phyloP scores from a whole-genome alignment of 2,329 filamentous ascomycete species.

The Apiospora aurea region DNA sequence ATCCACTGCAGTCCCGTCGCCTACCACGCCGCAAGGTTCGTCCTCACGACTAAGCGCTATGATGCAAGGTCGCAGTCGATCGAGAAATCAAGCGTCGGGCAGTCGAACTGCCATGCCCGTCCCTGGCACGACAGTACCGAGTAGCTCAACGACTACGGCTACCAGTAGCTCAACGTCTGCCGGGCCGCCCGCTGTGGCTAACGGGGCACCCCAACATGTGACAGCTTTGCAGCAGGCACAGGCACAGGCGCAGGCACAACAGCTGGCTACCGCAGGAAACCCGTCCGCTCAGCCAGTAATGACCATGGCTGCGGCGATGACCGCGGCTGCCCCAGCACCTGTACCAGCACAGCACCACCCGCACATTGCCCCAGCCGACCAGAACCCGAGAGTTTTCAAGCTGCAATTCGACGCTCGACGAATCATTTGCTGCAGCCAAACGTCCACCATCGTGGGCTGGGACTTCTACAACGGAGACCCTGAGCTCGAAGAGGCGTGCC shows the following conservation, averaged over 20 bases:
- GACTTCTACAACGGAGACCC: slow-evolving; percentile 91
- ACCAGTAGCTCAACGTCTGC: slow-evolving; percentile 10
- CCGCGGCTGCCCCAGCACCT: slow-evolving; percentile 26
- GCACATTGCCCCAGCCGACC: slow-evolving; percentile 54
- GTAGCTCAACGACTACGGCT: not conserved
- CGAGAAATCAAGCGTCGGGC: slow-evolving; percentile 19
- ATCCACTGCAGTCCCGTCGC: not conserved
- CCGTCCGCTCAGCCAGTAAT: slow-evolving; percentile 16
- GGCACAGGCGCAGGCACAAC: slow-evolving; percentile 29
- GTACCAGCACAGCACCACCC: slow-evolving; percentile 47
- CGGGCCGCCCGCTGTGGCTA: slow-evolving; percentile 21
- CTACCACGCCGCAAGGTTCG: not conserved
- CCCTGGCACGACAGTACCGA: not conserved
- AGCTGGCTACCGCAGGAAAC: slow-evolving; percentile 18
- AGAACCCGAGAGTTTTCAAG: slow-evolving; percentile 81
- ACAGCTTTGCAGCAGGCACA: slow-evolving; percentile 28
- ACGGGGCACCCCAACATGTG: not conserved
- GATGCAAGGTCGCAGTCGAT: slow-evolving; percentile 17
- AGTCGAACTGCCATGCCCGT: not conserved
- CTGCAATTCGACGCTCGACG: slow-evolving; percentile 93
- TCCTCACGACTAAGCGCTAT: slow-evolving; percentile 16
- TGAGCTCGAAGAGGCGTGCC: slow-evolving; percentile 78
- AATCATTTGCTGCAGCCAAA: slow-evolving; percentile 94
- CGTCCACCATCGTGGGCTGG: slow-evolving; percentile 92
- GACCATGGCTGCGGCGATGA: slow-evolving; percentile 7